Conservation (phyloP, 2,329 filamentous ascomycete species). For the Penicillium sclerotiorum region DNA sequence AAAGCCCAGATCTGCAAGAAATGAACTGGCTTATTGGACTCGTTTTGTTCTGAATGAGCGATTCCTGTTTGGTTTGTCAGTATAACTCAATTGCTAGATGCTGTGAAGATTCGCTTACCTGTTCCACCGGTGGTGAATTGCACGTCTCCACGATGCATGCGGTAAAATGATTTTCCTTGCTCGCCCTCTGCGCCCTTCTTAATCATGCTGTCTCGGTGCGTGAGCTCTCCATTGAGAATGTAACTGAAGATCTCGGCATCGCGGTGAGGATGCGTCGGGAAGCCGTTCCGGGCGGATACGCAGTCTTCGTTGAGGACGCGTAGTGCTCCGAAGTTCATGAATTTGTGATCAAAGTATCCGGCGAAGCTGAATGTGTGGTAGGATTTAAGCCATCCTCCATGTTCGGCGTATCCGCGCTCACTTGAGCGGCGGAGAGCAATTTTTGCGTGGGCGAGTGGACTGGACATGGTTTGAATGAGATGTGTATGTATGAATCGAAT, state of each 20-base stretch:
- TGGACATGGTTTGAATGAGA: constrained; percentile 57
- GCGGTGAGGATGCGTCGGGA: constrained; percentile 81
- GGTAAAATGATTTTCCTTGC: constrained; percentile 65
- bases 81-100: constrained; percentile 1
- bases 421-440: constrained; percentile 74
- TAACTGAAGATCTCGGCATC: constrained; percentile 92
- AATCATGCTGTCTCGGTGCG: constrained; percentile 84
- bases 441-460: constrained; percentile 67
- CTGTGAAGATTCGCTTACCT: constrained; percentile 44
- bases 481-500: too few species aligned
- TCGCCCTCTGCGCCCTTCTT: constrained; percentile 66
- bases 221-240: constrained; percentile 81
- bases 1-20: constrained; percentile 89
- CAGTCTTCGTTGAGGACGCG: constrained; percentile 89
- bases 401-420: constrained; percentile 73
- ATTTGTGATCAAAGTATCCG: constrained; percentile 66
- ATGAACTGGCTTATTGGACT: constrained; percentile 71
- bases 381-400: constrained; percentile 85
- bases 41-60: constrained; percentile 80
- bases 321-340: constrained; percentile 71
- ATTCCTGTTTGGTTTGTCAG: constrained; percentile 53
- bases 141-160: constrained; percentile 77
- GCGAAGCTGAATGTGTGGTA: constrained; percentile 89
- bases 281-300: constrained; percentile 72
- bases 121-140: constrained; percentile 90